Percentiles rank a stretch among this genome's conserved stretches.
Evolutionary conservation across 352 stramenopile genomes (phyloP).

Genomic region (Pythium pyrilobum): DNA sequence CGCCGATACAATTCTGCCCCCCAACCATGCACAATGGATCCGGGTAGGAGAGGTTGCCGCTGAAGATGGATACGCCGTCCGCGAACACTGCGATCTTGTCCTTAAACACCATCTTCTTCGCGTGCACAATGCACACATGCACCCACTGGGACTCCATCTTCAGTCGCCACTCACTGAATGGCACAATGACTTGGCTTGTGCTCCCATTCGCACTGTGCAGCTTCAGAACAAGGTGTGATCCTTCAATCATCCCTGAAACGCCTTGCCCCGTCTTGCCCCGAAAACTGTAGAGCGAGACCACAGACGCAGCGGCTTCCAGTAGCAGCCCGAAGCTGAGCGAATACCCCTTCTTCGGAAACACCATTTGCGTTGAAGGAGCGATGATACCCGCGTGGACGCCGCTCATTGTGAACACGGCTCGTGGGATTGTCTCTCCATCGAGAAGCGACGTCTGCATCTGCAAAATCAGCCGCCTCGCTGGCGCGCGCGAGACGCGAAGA

Average conservation of each 20-base stretch:
- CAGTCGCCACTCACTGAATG: slow-evolving; percentile 38
- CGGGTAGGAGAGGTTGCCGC: slow-evolving; percentile 63
- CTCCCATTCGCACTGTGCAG: slow-evolving; percentile 36
- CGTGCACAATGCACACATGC: slow-evolving; percentile 73
- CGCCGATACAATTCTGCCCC: slow-evolving; percentile 68
- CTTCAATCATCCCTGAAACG: slow-evolving; percentile 53
- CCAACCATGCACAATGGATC: slow-evolving; percentile 63
- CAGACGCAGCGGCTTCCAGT: slow-evolving; percentile 26
- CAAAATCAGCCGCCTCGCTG: slow-evolving; percentile 41
- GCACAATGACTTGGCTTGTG: slow-evolving; percentile 48
- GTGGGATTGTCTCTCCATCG: slow-evolving; percentile 43
- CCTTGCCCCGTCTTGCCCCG: slow-evolving; percentile 69
- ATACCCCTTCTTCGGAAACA: slow-evolving; percentile 77
- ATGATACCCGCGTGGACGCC: slow-evolving; percentile 59
- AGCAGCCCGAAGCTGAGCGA: slow-evolving; percentile 59
- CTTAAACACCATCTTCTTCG: slow-evolving; percentile 88
- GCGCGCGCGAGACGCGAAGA: slow-evolving; percentile 40
- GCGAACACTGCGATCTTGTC: slow-evolving; percentile 75
- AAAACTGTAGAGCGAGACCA: slow-evolving; percentile 69
- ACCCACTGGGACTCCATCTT: slow-evolving; percentile 61
- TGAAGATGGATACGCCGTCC: slow-evolving; percentile 54
- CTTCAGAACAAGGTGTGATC: slow-evolving; percentile 47
- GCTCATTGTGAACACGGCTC: slow-evolving; percentile 69
- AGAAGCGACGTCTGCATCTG: slow-evolving; percentile 55
- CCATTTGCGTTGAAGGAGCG: slow-evolving; percentile 42